Evolutionary conservation across 495 filamentous ascomycete genomes (phyloP).

Genomic region (Parathielavia hyrcaniae): DNA sequence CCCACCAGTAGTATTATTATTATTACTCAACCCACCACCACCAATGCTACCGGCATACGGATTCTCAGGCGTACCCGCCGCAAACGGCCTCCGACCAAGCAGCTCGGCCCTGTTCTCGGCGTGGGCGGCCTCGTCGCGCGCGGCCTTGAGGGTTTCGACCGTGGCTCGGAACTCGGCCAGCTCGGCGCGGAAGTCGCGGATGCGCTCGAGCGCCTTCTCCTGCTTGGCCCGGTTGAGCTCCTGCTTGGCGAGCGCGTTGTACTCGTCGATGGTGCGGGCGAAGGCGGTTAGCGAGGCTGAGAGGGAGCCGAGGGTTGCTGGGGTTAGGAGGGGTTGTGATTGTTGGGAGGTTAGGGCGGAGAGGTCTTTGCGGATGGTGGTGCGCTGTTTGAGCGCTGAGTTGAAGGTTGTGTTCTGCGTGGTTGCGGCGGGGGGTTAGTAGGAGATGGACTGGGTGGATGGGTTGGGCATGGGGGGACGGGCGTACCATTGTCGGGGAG

Average conservation of each 20-base stretch:
- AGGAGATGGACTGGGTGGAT: background rate
- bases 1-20: slow-evolving; percentile 17
- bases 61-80: slow-evolving; percentile 85
- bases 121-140: slow-evolving; percentile 67
- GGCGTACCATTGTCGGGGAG: background rate
- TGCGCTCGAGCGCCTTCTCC: slow-evolving; percentile 79
- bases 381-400: slow-evolving; percentile 88
- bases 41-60: slow-evolving; percentile 76
- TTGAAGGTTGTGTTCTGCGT: slow-evolving; percentile 85
- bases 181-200: slow-evolving; percentile 79
- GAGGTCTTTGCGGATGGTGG: slow-evolving; percentile 78
- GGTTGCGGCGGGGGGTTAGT: background rate
- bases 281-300: slow-evolving; percentile 84
- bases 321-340: slow-evolving; percentile 42
- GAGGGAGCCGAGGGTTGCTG: slow-evolving; percentile 40
- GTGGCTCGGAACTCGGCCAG: slow-evolving; percentile 69
- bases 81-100: slow-evolving; percentile 81
- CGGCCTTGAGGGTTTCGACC: slow-evolving; percentile 68
- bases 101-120: slow-evolving; percentile 75
- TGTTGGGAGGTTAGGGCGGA: slow-evolving; percentile 51
- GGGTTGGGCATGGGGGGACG: background rate
- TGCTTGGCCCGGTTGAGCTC: slow-evolving; percentile 84
- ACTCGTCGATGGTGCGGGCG: slow-evolving; percentile 88
- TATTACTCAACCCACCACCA: no score
- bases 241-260: slow-evolving; percentile 73